phyloP scores from a whole-genome alignment of 331 rosid species.

The Malus hybrid region DNA sequence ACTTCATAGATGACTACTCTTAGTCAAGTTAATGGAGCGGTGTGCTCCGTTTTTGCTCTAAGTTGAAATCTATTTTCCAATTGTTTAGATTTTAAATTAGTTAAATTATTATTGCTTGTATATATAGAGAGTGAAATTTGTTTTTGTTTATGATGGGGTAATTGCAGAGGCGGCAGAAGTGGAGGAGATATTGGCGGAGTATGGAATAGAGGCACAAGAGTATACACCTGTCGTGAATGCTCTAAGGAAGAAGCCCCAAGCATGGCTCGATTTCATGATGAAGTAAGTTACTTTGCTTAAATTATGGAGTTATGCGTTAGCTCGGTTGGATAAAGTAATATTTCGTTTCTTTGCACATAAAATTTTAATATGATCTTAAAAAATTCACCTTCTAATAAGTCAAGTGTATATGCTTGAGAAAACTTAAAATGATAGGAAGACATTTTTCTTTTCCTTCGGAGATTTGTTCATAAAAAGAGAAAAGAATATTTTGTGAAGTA shows the following conservation, averaged over 20 bases:
- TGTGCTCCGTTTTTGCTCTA: background rate
- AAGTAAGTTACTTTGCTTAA: conserved; percentile 36
- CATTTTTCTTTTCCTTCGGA: background rate
- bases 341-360: background rate
- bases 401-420: background rate
- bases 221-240: conserved; percentile 77
- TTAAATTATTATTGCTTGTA: background rate
- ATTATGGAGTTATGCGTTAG: too few species aligned
- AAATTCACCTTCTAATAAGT: too few species aligned
- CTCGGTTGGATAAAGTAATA: too few species aligned
- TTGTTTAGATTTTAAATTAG: too few species aligned
- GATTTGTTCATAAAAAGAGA: too few species aligned
- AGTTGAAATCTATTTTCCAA: background rate
- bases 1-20: too few species aligned
- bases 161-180: conserved; percentile 87
- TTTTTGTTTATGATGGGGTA: background rate
- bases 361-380: too few species aligned
- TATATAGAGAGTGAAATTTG: too few species aligned
- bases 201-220: conserved; percentile 70
- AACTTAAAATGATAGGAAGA: background rate
- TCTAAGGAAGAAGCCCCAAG: conserved; percentile 76
- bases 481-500: background rate
- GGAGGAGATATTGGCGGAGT: conserved; percentile 61
- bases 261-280: conserved; percentile 99
- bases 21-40: background rate